Base-by-base conservation (phyloP, 2,329 filamentous ascomycete species). In the Escovopsis weberi region DNA sequence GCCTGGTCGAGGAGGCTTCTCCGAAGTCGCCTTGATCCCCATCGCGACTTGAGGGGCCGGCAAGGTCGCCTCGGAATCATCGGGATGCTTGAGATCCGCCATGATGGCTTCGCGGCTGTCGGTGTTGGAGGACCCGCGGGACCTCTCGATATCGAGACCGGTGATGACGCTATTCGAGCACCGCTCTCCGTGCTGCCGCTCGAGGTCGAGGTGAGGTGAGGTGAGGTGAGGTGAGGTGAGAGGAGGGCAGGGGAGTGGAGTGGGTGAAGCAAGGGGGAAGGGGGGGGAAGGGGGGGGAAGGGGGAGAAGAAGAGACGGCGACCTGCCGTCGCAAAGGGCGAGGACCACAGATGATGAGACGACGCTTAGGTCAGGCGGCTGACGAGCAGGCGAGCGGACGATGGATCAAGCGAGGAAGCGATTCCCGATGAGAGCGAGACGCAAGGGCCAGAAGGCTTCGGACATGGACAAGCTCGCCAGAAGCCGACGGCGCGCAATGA, bases 41-140 rank as follows among this genome's bases (percentile, higher is more conserved):
- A 51, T 47, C 37, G 47, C 45, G 12, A 57, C 41, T 30, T 59
- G 57, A 28, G 59, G 53, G n/a, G 55, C 52, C 36, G 62, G 55
- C 15, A 55, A 49, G 45, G 37, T 48, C 39, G 43, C 46, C 38
- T 55, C 56, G 42, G 51, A 44, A 40, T 48, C 40, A 28, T 51
- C 49, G 43, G 46, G 38, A 43, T 51, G 48, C 33, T 50, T 48
- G 35, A 48, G 40, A 40, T 51, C 48, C 41, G 51, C 48, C 58
- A 60, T 60, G 47, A 37, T 41, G 43, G 28, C 11, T 33, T 32
- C 28, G 28, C 11, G 28, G 28, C 28, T 9, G 28, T 32, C 11
- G 28, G 8, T 32, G 28, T 32, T 7, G 28, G 8, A 32, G 28
- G 28, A 9, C 11, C 28, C 8, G 3, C 8, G 11, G 28, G 28